These are phyloP conservation scores for Sugiyamaella grinbergsii DNA, from an alignment of 1,139 yeast genomes.

Conservation along the genomic window DNA sequence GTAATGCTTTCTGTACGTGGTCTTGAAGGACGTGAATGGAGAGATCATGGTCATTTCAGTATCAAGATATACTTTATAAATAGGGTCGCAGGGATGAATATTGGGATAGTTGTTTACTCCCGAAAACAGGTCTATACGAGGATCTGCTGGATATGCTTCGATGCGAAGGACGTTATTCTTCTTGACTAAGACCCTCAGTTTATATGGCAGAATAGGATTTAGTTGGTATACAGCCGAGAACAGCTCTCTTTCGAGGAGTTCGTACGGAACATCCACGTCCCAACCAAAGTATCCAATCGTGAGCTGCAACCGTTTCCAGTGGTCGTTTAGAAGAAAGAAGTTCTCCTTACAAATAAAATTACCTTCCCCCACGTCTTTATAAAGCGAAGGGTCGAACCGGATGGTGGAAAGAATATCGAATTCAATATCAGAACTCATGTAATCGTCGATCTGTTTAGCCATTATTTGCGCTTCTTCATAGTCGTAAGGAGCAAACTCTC, in stretches of 20 bases:
- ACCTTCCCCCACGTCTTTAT: too few relatives aligned
- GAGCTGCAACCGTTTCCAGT: slow-evolving; percentile 58
- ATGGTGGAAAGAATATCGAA: slow-evolving; percentile 68
- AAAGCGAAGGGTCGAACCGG: slow-evolving; percentile 66
- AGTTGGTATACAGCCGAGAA: slow-evolving; percentile 44
- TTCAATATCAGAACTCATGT: slow-evolving; percentile 15
- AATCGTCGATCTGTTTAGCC: slow-evolving; percentile 9
- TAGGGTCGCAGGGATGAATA: slow-evolving; percentile 37
- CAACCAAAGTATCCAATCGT: slow-evolving; percentile 59
- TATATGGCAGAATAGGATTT: slow-evolving; percentile 50
- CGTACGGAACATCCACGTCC: slow-evolving; percentile 49
- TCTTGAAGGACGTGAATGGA: slow-evolving; percentile 86
- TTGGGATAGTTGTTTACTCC: slow-evolving; percentile 43
- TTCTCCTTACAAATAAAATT: slow-evolving; percentile 29
- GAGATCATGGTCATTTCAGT: slow-evolving; percentile 55
- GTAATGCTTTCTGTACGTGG: slow-evolving; percentile 71
- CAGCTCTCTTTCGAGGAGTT: slow-evolving; percentile 50
- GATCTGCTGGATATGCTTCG: slow-evolving; percentile 51
- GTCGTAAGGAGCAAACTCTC: slow-evolving; percentile 16
- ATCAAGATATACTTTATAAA: slow-evolving; percentile 68
- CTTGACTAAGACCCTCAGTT: slow-evolving; percentile 59
- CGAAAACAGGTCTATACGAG: slow-evolving; percentile 48
- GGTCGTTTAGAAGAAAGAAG: slow-evolving; percentile 63
- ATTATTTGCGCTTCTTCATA: slow-evolving; percentile 17
- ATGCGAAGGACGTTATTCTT: slow-evolving; percentile 53